These are phyloP conservation scores for Heliamphora exappendiculata DNA, from an alignment of 148 eudicot genomes.

Conservation along the genomic window DNA sequence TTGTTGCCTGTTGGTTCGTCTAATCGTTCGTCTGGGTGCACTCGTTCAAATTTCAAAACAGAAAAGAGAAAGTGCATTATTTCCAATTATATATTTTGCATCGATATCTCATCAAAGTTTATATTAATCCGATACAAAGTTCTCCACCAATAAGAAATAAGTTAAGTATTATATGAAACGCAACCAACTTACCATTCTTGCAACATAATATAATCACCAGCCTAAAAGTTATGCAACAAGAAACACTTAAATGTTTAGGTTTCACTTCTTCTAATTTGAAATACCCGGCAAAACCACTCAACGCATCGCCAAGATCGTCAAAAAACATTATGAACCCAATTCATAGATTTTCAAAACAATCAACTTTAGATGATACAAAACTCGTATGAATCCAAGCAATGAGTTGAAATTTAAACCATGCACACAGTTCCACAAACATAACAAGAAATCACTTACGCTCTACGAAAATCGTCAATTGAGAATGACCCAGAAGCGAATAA, in stretches of 20 bases:
- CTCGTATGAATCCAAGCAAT: too few relatives aligned
- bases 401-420: not conserved
- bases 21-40: not conserved
- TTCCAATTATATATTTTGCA: too few relatives aligned
- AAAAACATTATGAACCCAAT: not conserved
- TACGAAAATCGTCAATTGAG: conserved; percentile 47
- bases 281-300: not conserved
- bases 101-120: not conserved
- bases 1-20: too few relatives aligned
- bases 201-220: too few relatives aligned
- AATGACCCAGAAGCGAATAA: conserved; percentile 35
- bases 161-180: not conserved
- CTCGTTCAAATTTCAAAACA: not conserved
- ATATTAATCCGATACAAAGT: not conserved
- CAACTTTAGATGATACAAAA: too few relatives aligned
- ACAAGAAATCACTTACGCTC: conserved; percentile 47
- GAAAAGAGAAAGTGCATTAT: not conserved
- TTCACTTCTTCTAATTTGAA: not conserved
- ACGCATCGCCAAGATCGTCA: conserved; percentile 5
- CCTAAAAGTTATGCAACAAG: too few relatives aligned
- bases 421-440: not conserved
- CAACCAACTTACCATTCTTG: not conserved
- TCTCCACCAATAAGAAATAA: not conserved
- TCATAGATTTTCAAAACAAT: too few relatives aligned
- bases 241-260: not conserved